Evolutionary conservation across 805 yeast genomes (phyloP).

Genomic region (Kazachstania africana): DNA sequence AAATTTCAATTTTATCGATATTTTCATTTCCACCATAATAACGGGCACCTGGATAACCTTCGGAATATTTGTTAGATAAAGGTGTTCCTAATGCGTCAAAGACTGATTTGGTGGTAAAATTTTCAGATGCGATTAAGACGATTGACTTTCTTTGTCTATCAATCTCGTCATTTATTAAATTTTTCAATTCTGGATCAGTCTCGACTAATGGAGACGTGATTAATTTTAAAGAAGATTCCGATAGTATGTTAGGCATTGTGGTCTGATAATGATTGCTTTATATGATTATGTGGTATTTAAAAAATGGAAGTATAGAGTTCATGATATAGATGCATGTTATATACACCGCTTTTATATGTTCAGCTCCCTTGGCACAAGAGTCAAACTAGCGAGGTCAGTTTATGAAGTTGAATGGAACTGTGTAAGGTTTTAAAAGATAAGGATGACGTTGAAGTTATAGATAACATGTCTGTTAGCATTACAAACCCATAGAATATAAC

Average conservation of each 20-base stretch:
- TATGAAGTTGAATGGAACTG: too few species aligned
- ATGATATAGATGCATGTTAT: too few species aligned
- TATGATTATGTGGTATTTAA: too few species aligned
- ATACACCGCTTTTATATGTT: too few species aligned
- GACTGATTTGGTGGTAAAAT: slow-evolving; percentile 91
- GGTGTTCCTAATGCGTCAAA: slow-evolving; percentile 95
- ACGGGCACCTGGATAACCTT: slow-evolving; percentile 98
- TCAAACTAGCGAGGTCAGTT: too few species aligned
- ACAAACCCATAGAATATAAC: too few species aligned
- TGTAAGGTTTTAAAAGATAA: too few species aligned
- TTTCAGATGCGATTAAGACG: slow-evolving; percentile 91
- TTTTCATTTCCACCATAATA: slow-evolving; percentile 98
- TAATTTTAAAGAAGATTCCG: slow-evolving; percentile 52
- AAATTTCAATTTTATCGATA: slow-evolving; percentile 83
- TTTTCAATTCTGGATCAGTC: slow-evolving; percentile 70
- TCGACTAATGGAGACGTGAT: slow-evolving; percentile 47
- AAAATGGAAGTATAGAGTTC: too few species aligned
- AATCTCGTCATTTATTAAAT: slow-evolving; percentile 67
- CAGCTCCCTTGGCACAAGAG: too few species aligned
- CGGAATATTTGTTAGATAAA: slow-evolving; percentile 97
- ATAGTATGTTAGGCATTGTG: slow-evolving; percentile 49
- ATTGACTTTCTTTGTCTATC: slow-evolving; percentile 89
- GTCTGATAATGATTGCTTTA: background rate
- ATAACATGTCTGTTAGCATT: too few species aligned
- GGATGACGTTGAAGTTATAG: too few species aligned